These are phyloP conservation scores for Phytopythium montanum DNA, from an alignment of 352 stramenopile species.

Conservation along the genomic window DNA sequence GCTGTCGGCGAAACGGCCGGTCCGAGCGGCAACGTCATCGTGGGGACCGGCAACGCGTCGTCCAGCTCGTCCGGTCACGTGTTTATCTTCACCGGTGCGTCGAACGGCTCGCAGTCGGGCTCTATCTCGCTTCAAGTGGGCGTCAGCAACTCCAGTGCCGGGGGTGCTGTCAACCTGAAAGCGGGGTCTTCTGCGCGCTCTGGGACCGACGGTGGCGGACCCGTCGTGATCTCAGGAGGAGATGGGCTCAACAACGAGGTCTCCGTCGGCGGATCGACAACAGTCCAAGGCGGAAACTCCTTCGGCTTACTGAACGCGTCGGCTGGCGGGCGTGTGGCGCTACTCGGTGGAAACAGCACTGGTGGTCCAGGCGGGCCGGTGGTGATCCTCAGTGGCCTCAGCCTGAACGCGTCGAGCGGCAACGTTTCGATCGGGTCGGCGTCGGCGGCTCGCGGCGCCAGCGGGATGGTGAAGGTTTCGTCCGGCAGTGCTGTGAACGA, in stretches of 20 bases:
- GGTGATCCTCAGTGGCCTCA: slow-evolving; percentile 39
- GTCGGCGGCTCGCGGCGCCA: slow-evolving; percentile 14
- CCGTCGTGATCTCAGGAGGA: slow-evolving; percentile 19
- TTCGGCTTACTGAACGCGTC: slow-evolving; percentile 29
- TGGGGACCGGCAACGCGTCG: slow-evolving; percentile 46
- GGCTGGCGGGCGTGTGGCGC: slow-evolving; percentile 29
- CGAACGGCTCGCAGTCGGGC: slow-evolving; percentile 30
- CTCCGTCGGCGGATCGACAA: slow-evolving; percentile 40
- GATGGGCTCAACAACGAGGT: slow-evolving; percentile 21
- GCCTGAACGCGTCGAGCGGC: slow-evolving; percentile 29
- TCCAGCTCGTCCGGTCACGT: slow-evolving; percentile 37
- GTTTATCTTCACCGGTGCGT: slow-evolving; percentile 34
- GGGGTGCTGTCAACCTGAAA: slow-evolving; percentile 21
- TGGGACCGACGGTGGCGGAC: slow-evolving; percentile 26
- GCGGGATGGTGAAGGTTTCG: slow-evolving; percentile 29
- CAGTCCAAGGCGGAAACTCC: slow-evolving; percentile 38
- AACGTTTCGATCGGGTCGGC: slow-evolving; percentile 28
- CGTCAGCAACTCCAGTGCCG: slow-evolving; percentile 17
- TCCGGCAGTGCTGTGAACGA: slow-evolving; percentile 26
- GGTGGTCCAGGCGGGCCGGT: slow-evolving; percentile 42
- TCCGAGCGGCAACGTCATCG: slow-evolving; percentile 44
- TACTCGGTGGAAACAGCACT: slow-evolving; percentile 40
- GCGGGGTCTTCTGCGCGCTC: slow-evolving; percentile 31
- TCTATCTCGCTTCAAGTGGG: slow-evolving; percentile 41
- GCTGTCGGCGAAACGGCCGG: slow-evolving; percentile 23